These are phyloP conservation scores for Gentiana macrophylla DNA, from an alignment of 257 asterid genomes.

Conservation along the genomic window DNA sequence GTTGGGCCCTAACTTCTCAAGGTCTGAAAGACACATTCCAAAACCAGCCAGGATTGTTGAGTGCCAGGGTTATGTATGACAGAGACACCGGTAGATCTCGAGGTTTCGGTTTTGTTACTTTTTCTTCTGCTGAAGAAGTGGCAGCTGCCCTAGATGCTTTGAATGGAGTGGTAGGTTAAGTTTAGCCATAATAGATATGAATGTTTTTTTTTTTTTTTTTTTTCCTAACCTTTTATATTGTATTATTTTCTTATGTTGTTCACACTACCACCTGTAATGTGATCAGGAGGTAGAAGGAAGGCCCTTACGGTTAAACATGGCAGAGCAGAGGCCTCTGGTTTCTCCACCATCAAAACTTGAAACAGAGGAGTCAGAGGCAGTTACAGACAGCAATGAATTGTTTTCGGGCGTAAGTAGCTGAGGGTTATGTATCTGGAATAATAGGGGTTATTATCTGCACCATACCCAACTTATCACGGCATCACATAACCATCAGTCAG, in stretches of 20 bases:
- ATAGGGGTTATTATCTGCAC: too few relatives aligned
- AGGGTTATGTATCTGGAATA: too few relatives aligned
- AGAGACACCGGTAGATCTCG: constrained; percentile 70
- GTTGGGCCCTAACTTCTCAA: constrained; percentile 75
- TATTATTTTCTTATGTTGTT: background rate
- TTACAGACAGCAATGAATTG: constrained; percentile 2
- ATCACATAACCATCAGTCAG: too few relatives aligned
- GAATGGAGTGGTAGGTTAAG: constrained; percentile 68
- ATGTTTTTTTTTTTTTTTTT: background rate
- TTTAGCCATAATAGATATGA: background rate
- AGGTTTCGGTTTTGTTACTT: constrained; percentile 83
- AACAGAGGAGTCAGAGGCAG: constrained; percentile 11
- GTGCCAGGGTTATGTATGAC: constrained; percentile 75
- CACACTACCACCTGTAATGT: constrained; percentile 3
- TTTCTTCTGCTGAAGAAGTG: constrained; percentile 52
- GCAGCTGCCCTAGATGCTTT: constrained; percentile 54
- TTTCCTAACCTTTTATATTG: too few relatives aligned
- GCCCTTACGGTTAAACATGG: constrained; percentile 56
- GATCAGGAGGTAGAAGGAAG: constrained; percentile 73
- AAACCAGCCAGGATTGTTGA: constrained; percentile 56
- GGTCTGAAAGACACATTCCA: constrained; percentile 61
- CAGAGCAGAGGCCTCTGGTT: constrained; percentile 32
- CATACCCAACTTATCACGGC: too few relatives aligned
- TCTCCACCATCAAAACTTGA: constrained; percentile 27
- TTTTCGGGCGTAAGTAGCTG: constrained; percentile 1